These are phyloP conservation scores for Tolypocladium ovalisporum DNA, from an alignment of 2,329 filamentous ascomycete genomes.

Conservation along the genomic window DNA sequence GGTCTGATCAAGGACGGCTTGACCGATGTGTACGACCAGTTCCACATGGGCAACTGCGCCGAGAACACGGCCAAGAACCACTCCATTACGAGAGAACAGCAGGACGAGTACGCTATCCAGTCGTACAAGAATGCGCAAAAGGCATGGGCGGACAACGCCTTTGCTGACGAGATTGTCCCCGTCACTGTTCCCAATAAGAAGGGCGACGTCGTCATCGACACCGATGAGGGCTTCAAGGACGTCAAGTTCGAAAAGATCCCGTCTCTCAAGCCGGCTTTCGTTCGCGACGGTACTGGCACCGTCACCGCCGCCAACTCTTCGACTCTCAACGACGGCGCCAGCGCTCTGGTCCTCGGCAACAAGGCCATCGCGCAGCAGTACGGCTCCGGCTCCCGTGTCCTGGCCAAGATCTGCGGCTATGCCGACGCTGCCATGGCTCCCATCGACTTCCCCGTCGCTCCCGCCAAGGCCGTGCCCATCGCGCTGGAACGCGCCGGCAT, in stretches of 20 bases:
- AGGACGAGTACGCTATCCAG: conserved; percentile 83
- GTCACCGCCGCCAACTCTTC: conserved; percentile 93
- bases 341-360: conserved; percentile 75
- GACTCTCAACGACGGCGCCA: conserved; percentile 89
- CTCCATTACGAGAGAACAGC: conserved; percentile 68
- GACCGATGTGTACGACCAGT: conserved; percentile 91
- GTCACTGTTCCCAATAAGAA: conserved; percentile 80
- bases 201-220: conserved; percentile 66
- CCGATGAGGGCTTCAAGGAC: conserved; percentile 83
- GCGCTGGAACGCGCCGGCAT: conserved; percentile 84
- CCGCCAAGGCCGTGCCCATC: conserved; percentile 83
- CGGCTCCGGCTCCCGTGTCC: conserved; percentile 63
- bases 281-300: conserved; percentile 73
- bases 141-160: conserved; percentile 74
- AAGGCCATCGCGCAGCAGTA: conserved; percentile 72
- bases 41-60: conserved; percentile 97
- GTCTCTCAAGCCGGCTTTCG: conserved; percentile 82
- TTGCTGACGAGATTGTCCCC: conserved; percentile 81
- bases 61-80: conserved; percentile 90
- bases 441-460: conserved; percentile 90
- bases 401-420: conserved; percentile 77
- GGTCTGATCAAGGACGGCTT: conserved; percentile 90
- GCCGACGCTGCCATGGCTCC: conserved; percentile 86
- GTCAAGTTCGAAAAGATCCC: conserved; percentile 79
- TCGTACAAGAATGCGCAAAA: conserved; percentile 84